Evolutionary conservation across 2,329 filamentous ascomycete genomes (phyloP).

Genomic region (Penicillium sp.): DNA sequence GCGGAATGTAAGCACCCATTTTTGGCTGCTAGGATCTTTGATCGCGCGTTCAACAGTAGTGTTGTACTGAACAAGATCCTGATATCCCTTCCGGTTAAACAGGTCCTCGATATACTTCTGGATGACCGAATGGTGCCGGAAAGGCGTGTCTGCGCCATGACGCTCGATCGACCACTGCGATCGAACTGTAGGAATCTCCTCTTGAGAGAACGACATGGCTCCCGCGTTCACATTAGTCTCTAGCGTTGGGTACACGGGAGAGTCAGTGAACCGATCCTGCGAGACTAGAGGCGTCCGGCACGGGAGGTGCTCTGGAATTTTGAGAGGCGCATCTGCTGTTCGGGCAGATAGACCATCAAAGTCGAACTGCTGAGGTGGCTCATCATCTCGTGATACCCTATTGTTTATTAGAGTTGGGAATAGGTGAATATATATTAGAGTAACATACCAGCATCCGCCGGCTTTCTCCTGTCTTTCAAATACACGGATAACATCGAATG

Average conservation of each 20-base stretch:
- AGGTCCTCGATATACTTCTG: conserved; percentile 58
- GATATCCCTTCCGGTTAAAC: conserved; percentile 55
- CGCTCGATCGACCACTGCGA: conserved; percentile 45
- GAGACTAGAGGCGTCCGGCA: conserved; percentile 44
- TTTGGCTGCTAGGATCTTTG: conserved; percentile 49
- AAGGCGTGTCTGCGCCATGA: conserved; percentile 61
- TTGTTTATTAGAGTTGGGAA: background rate
- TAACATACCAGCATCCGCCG: conserved; percentile 61
- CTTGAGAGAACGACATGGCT: conserved; percentile 62
- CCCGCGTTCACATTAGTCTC: conserved; percentile 63
- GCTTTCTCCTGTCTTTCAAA: conserved; percentile 62
- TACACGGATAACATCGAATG: conserved; percentile 60
- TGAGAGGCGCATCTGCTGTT: conserved; percentile 52
- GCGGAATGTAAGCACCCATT: conserved; percentile 57
- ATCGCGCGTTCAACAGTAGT: conserved; percentile 61
- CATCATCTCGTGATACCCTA: conserved; percentile 35
- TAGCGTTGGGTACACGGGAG: conserved; percentile 62
- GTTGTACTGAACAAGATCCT: conserved; percentile 47
- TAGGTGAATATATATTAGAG: background rate
- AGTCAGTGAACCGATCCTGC: conserved; percentile 56
- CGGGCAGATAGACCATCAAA: conserved; percentile 51
- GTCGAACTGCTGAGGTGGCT: conserved; percentile 46
- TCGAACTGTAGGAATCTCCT: conserved; percentile 51
- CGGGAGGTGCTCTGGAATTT: conserved; percentile 52
- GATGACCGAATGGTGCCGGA: conserved; percentile 61